Percentiles rank a stretch among this genome's conserved stretches.
These are phyloP conservation scores for Lactarius sp. DNA, from an alignment of 768 basidiomycete genomes.

Conservation along the genomic window DNA sequence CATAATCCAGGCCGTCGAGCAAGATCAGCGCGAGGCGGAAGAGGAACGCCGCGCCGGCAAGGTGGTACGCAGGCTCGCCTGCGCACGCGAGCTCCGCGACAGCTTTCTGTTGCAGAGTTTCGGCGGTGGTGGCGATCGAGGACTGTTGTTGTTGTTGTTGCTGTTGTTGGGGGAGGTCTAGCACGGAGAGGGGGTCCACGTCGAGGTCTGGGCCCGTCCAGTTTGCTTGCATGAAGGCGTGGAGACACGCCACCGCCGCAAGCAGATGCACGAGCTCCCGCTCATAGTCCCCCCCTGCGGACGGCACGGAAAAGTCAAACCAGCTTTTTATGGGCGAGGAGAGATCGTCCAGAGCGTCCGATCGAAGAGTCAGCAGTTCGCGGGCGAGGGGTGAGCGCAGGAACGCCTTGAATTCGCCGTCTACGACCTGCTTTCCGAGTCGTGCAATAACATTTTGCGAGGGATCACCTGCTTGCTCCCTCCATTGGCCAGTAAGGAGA, in stretches of 20 bases:
- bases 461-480: slow-evolving; percentile 25
- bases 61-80: slow-evolving; percentile 96
- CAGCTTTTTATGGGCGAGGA: slow-evolving; percentile 36
- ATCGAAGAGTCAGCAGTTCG: slow-evolving; percentile 34
- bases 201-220: slow-evolving; percentile 93
- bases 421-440: slow-evolving; percentile 52
- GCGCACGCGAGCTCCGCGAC: slow-evolving; percentile 72
- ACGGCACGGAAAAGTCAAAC: slow-evolving; percentile 32
- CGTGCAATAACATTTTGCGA: slow-evolving; percentile 35
- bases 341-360: slow-evolving; percentile 31
- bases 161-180: slow-evolving; percentile 34
- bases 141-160: slow-evolving; percentile 18
- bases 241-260: slow-evolving; percentile 73
- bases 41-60: slow-evolving; percentile 61
- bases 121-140: slow-evolving; percentile 36
- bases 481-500: slow-evolving; percentile 50
- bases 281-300: slow-evolving; percentile 36
- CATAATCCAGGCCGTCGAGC: slow-evolving; percentile 33
- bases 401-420: slow-evolving; percentile 53
- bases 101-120: slow-evolving; percentile 57
- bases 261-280: slow-evolving; percentile 55
- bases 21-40: slow-evolving; percentile 73
- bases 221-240: slow-evolving; percentile 88
- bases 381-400: slow-evolving; percentile 37
- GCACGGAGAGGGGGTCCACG: slow-evolving; percentile 42